These are phyloP conservation scores for Dimocarpus longan DNA, from an alignment of 345 rosid genomes.

Conservation along the genomic window DNA sequence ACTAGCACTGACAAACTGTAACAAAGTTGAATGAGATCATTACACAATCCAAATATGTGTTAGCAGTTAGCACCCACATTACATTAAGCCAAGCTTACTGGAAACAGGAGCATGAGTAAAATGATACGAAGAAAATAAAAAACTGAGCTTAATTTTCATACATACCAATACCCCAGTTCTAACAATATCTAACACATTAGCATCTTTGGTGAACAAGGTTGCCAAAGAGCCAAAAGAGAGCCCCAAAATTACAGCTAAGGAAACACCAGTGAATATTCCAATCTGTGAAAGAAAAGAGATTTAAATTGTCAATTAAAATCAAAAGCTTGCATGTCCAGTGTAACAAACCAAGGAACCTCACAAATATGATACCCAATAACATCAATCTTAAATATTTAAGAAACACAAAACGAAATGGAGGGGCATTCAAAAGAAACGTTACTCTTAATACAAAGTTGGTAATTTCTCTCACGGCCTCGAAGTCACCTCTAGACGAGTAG, in stretches of 20 bases:
- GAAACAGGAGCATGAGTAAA: background rate
- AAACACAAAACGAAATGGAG: background rate
- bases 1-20: constrained; percentile 81
- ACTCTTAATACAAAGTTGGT: constrained; percentile 78
- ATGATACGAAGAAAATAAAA: background rate
- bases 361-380: background rate
- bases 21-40: constrained; percentile 11
- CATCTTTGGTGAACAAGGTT: constrained; percentile 78
- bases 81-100: background rate
- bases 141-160: background rate
- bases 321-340: background rate
- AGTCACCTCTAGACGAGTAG: constrained; percentile 70
- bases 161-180: constrained; percentile 79
- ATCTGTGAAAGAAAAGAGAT: constrained; percentile 44
- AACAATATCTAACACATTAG: constrained; percentile 67
- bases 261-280: constrained; percentile 68
- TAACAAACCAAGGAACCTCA: background rate
- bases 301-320: constrained; percentile 15
- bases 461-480: constrained; percentile 63
- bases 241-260: constrained; percentile 69
- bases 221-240: constrained; percentile 69
- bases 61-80: background rate
- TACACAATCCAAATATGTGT: background rate
- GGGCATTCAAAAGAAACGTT: constrained; percentile 21
- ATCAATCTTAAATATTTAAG: background rate